Percentiles rank a stretch among this genome's conserved stretches.
Conservation (phyloP, 129 eudicot species). For the Arctium lappa region DNA sequence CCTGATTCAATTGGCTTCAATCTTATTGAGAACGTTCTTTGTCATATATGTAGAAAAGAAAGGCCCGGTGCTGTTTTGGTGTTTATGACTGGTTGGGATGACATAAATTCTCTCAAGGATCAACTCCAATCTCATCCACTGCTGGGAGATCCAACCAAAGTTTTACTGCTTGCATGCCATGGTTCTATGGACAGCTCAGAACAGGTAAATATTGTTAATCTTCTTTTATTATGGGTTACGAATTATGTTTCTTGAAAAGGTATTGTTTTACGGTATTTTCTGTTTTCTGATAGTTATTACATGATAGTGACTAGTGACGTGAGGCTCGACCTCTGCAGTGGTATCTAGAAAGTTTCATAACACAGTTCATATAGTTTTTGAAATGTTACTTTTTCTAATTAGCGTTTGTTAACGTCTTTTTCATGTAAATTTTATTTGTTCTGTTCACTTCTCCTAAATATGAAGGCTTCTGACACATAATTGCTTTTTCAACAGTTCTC, state of each 20-base stretch:
- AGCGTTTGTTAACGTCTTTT: not conserved
- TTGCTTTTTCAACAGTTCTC: not conserved
- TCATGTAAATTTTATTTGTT: not conserved
- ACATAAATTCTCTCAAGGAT: conserved; percentile 87
- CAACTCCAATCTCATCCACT: conserved; percentile 86
- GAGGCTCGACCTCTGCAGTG: not conserved
- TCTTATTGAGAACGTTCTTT: conserved; percentile 84
- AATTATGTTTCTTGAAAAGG: not conserved
- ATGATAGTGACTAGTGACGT: not conserved
- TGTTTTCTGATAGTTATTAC: not conserved
- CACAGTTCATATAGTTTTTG: not conserved
- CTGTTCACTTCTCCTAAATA: not conserved
- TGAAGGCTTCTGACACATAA: not conserved
- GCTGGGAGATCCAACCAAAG: conserved; percentile 83
- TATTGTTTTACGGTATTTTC: not conserved
- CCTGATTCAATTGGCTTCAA: conserved; percentile 97
- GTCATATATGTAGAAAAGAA: conserved; percentile 84
- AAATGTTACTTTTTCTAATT: not conserved
- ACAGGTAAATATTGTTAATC: conserved; percentile 50
- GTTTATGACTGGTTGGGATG: conserved; percentile 99
- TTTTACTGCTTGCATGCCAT: conserved; percentile 92
- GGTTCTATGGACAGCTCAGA: conserved; percentile 98
- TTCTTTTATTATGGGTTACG: not conserved
- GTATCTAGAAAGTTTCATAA: not conserved
- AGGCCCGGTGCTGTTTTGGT: conserved; percentile 94